A percentile compares a stretch with the other conserved stretches of the same genome.
These are phyloP conservation scores for Ceratocystis papillata DNA, from an alignment of 2,329 filamentous ascomycete genomes.

Conservation along the genomic window DNA sequence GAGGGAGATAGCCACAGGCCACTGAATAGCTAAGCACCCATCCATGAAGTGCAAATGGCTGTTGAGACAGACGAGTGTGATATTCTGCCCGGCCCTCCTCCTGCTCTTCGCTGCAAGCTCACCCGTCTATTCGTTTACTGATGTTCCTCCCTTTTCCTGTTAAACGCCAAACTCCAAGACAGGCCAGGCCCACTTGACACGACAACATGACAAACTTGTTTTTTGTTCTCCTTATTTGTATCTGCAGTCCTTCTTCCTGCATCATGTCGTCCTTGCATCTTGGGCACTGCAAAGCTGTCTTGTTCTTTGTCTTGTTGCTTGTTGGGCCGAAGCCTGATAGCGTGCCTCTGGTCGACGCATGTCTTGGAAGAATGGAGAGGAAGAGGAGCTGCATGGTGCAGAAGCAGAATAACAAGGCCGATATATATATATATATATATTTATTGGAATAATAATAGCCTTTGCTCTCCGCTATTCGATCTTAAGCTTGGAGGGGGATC, in stretches of 20 bases:
- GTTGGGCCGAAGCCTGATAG: neutral
- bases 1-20: no score
- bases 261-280: neutral
- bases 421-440: no score
- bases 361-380: neutral
- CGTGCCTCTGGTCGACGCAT: neutral
- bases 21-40: no score
- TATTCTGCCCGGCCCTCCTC: no score
- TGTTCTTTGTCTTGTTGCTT: neutral
- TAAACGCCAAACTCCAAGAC: conserved; percentile 1
- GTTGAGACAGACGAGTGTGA: no score
- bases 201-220: neutral
- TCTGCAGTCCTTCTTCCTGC: neutral
- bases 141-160: neutral
- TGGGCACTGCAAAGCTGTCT: neutral
- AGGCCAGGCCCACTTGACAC: neutral
- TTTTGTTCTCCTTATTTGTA: neutral
- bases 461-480: no score
- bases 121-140: no score
- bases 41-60: no score
- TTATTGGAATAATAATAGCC: no score
- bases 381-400: neutral
- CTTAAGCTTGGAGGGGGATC: no score
- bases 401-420: no score
- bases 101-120: neutral